Conservation (phyloP, 495 filamentous ascomycete genomes). For the Hamigera avellanea region DNA sequence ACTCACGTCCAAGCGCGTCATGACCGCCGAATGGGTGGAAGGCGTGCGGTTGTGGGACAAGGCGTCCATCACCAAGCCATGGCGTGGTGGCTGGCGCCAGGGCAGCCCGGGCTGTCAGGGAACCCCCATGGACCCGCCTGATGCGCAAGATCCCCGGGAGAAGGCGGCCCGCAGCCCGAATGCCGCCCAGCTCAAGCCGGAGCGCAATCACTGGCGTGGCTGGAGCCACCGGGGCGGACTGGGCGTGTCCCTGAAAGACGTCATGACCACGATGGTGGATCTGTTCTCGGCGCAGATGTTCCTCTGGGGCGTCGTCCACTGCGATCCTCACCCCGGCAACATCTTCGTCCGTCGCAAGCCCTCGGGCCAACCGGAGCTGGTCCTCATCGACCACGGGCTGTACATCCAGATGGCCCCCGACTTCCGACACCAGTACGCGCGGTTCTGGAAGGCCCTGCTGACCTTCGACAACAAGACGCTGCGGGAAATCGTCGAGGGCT, state of each 20-base stretch:
- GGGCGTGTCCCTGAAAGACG: slow-evolving; percentile 66
- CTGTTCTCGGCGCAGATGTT: slow-evolving; percentile 96
- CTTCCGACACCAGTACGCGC: slow-evolving; percentile 80
- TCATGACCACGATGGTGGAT: slow-evolving; percentile 94
- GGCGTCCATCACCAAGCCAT: slow-evolving; percentile 55
- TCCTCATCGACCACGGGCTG: slow-evolving; percentile 92
- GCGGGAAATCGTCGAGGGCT: slow-evolving; percentile 51
- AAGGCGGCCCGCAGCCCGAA: slow-evolving; percentile 29
- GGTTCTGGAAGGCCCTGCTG: slow-evolving; percentile 88
- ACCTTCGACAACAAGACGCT: slow-evolving; percentile 86
- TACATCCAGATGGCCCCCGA: slow-evolving; percentile 81
- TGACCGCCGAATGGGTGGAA: slow-evolving; percentile 97
- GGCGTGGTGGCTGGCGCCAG: slow-evolving; percentile 63
- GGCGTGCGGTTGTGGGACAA: slow-evolving; percentile 88
- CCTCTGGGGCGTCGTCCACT: slow-evolving; percentile 87
- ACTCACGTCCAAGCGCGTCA: slow-evolving; percentile 69
- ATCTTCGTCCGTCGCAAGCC: slow-evolving; percentile 87
- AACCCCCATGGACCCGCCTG: slow-evolving; percentile 44
- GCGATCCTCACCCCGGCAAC: slow-evolving; percentile 93
- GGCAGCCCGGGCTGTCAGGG: slow-evolving; percentile 72
- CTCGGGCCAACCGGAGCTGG: slow-evolving; percentile 71
- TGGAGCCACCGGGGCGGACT: slow-evolving; percentile 59
- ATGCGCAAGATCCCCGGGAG: slow-evolving; percentile 16
- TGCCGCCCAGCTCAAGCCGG: slow-evolving; percentile 55
- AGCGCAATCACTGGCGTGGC: slow-evolving; percentile 70